Percentiles rank a stretch among this genome's conserved stretches.
Conservation (phyloP, 257 asterid genomes). For the Verbena officinalis region DNA sequence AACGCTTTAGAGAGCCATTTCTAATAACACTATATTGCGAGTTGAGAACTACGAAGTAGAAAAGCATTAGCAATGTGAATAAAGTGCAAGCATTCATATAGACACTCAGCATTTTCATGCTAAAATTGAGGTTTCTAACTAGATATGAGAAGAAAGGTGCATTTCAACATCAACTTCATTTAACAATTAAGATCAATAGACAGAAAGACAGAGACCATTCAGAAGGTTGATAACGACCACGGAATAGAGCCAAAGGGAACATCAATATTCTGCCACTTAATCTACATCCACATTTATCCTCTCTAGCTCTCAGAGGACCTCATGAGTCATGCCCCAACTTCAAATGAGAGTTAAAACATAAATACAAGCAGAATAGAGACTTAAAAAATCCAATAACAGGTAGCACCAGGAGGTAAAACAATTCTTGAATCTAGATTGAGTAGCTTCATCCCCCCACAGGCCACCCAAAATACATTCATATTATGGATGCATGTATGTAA, state of each 20-base stretch:
- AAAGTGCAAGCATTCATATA: slow-evolving; percentile 18
- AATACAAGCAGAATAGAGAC: slow-evolving; percentile 7
- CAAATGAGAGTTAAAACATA: neutral
- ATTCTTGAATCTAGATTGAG: slow-evolving; percentile 16
- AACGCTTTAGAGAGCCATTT: slow-evolving; percentile 16
- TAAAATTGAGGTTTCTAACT: slow-evolving; percentile 20
- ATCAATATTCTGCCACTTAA: slow-evolving; percentile 12
- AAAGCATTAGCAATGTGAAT: neutral
- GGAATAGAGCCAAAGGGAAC: too few relatives aligned
- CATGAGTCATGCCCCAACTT: slow-evolving; percentile 15
- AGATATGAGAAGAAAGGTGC: neutral
- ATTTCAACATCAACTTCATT: slow-evolving; percentile 1
- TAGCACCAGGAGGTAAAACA: slow-evolving; percentile 4
- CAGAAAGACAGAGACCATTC: neutral
- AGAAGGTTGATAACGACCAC: slow-evolving; percentile 3
- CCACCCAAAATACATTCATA: neutral
- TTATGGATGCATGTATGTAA: neutral
- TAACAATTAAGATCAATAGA: neutral
- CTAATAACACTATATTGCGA: slow-evolving; percentile 18
- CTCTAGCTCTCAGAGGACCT: neutral
- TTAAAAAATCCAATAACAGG: slow-evolving; percentile 4
- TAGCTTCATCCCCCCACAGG: slow-evolving; percentile 10
- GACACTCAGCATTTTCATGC: slow-evolving; percentile 3
- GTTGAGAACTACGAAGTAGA: neutral
- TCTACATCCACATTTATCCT: neutral